Evolutionary conservation across 139 green algal genomes (phyloP), one percentile per base, ranked within the genome.

Genomic region (Coelastrella sp.): DNA sequence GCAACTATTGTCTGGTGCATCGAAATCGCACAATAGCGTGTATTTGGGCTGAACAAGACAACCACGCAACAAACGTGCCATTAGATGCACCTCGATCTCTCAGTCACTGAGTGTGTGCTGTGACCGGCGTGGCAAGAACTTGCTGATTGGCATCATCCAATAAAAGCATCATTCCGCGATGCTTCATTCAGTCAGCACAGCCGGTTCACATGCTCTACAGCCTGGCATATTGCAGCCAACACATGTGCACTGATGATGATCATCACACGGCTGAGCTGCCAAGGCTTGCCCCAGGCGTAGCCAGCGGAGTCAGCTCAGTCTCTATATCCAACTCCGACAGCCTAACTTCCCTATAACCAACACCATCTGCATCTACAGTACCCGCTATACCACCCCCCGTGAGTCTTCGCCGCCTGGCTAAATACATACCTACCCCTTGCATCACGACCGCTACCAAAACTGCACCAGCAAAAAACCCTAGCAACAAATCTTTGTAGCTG

Each of bases 221-320:
- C 32, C 32, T 47, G 32, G 32, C 32, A 47, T 47, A 47, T 47
- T 47, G 32, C 32, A 47, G 32, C 32, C 32, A 47, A 47, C 8
- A 47, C 71, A 47, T 6, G 14, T n/a, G 71, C 16, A 22, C 71
- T 47, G 47, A 71, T 82, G 20, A 47, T 47, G 32, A 47, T 47
- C 76, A 60, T 32, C 76, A 82, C 10, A 60, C 22, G 60, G 10
- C 54, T 47, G 54, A 23, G 11, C 5, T 73, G 56, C 79, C 73
- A 19, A 47, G 32, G 32, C 32, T 47, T 47, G n/a, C 17, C 19
- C 61, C 22, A 20, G 5, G 7, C 59, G 7, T 7, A 54, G 80
- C 80, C 59, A 86, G 14, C 8, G 80, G 80, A 7, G 60, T 74
- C 60, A 86, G 7, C 80, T 86, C 80, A n/a, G 80, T 86, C 23